Percentiles rank a stretch among this genome's conserved stretches.
Evolutionary conservation across 2,329 filamentous ascomycete genomes (phyloP).

Genomic region (Nannizziopsis barbatae): DNA sequence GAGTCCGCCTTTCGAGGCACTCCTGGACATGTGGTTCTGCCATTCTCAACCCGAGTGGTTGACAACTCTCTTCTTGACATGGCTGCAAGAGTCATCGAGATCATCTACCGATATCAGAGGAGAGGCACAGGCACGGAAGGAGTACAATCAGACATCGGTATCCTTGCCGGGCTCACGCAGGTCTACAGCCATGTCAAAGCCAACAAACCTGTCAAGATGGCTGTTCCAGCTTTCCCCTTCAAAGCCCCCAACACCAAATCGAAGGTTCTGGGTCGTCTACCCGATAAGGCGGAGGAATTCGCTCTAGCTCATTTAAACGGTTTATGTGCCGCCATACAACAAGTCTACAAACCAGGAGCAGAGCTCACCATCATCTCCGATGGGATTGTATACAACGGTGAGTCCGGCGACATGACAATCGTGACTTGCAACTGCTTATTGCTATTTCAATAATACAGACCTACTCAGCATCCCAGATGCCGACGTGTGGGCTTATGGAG

Average conservation of each 20-base stretch:
- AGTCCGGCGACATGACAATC: not conserved
- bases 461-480: not conserved
- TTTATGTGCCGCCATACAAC: constrained; percentile 1
- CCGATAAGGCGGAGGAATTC: constrained; percentile 2
- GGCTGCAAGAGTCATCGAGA: constrained; percentile 23
- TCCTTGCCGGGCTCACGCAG: constrained; percentile 3
- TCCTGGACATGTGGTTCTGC: constrained; percentile 3
- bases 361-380: constrained; percentile 5
- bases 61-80: constrained; percentile 37
- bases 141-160: constrained; percentile 1
- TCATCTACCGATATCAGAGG: constrained; percentile 4
- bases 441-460: not conserved
- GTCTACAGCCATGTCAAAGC: constrained; percentile 7
- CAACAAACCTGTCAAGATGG: constrained; percentile 6
- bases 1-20: constrained; percentile 1
- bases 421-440: not conserved
- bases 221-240: constrained; percentile 3
- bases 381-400: constrained; percentile 3
- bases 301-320: constrained; percentile 2
- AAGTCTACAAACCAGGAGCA: constrained; percentile 1
- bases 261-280: constrained; percentile 1
- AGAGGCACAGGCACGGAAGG: not conserved
- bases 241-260: not conserved
- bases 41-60: constrained; percentile 36
- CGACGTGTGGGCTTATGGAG: constrained; percentile 2